A percentile compares a stretch with the other conserved stretches of the same genome.
These are phyloP conservation scores for Xylaria sp. DNA, from an alignment of 495 filamentous ascomycete genomes.

Conservation along the genomic window DNA sequence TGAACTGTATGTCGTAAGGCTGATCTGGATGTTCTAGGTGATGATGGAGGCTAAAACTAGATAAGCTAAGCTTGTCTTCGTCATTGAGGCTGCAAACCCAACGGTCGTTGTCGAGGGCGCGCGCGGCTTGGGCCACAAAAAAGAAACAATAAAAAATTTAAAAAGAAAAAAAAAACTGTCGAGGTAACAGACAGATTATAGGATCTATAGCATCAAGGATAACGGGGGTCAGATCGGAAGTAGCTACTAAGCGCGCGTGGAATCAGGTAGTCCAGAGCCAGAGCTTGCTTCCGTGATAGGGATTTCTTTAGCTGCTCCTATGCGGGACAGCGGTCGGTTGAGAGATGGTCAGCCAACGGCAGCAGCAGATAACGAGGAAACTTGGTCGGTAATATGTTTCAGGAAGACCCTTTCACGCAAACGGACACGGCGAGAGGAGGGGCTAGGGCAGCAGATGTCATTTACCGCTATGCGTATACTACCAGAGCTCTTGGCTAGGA, in stretches of 20 bases:
- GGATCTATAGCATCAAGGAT: constrained; percentile 9
- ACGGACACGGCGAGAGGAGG: constrained; percentile 14
- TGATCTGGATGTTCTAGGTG: constrained; percentile 46
- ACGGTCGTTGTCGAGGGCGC: constrained; percentile 25
- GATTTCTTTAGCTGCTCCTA: constrained; percentile 10
- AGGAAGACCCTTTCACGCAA: constrained; percentile 12
- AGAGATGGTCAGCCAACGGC: background rate
- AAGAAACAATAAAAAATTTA: constrained; percentile 14
- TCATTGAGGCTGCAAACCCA: constrained; percentile 49
- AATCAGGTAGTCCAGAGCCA: constrained; percentile 13
- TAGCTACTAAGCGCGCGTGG: constrained; percentile 17
- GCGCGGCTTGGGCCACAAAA: constrained; percentile 27
- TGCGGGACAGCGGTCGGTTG: constrained; percentile 8
- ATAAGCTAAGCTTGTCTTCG: constrained; percentile 61
- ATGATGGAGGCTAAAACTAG: constrained; percentile 58
- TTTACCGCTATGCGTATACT: constrained; percentile 34
- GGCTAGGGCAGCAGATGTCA: constrained; percentile 18
- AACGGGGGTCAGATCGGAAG: constrained; percentile 16
- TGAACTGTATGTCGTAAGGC: constrained; percentile 29
- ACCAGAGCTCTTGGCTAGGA: constrained; percentile 25
- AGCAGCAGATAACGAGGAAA: constrained; percentile 20
- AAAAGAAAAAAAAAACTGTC: constrained; percentile 13
- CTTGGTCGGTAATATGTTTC: constrained; percentile 17
- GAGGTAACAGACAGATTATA: constrained; percentile 11
- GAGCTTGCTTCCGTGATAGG: constrained; percentile 21